Evolutionary conservation across 768 basidiomycete genomes (phyloP).

Genomic region (Podaxis pistillaris): DNA sequence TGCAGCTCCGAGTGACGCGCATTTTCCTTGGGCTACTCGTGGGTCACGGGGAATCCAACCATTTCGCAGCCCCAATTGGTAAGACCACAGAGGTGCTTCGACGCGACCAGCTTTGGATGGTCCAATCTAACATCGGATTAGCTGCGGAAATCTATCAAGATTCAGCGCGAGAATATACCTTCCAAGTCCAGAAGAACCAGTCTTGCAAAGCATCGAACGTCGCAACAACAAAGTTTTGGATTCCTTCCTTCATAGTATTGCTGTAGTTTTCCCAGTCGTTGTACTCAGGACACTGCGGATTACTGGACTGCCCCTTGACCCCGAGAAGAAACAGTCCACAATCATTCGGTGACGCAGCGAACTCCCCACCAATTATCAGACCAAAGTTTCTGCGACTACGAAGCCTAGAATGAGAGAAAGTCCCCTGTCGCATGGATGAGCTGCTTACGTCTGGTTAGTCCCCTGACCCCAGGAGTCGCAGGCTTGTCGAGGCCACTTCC

Average conservation of each 20-base stretch:
- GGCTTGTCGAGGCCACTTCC: slow-evolving; percentile 46
- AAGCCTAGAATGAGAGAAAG: slow-evolving; percentile 10
- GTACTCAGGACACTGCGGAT: slow-evolving; percentile 32
- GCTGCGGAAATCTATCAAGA: background rate
- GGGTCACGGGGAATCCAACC: slow-evolving; percentile 83
- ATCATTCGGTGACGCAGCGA: slow-evolving; percentile 63
- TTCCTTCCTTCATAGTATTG: slow-evolving; percentile 29
- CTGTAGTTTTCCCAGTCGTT: slow-evolving; percentile 61
- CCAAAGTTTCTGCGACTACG: slow-evolving; percentile 54
- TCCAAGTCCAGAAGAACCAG: slow-evolving; percentile 51
- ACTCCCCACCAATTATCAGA: slow-evolving; percentile 74
- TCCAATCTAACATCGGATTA: slow-evolving; percentile 24
- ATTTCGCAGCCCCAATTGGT: slow-evolving; percentile 49
- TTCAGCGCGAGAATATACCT: slow-evolving; percentile 26
- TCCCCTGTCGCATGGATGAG: slow-evolving; percentile 29
- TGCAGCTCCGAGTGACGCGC: slow-evolving; percentile 46
- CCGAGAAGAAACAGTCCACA: slow-evolving; percentile 44
- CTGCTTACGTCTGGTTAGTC: slow-evolving; percentile 47
- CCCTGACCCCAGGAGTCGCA: slow-evolving; percentile 58
- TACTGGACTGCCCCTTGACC: slow-evolving; percentile 35
- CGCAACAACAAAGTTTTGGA: slow-evolving; percentile 58
- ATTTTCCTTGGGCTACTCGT: slow-evolving; percentile 57
- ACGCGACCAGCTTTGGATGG: slow-evolving; percentile 44
- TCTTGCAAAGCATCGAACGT: slow-evolving; percentile 39
- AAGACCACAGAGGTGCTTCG: slow-evolving; percentile 40